A percentile compares a stretch with the other conserved stretches of the same genome.
Conservation (phyloP, 305 asterid genomes). For the Plantago coronopus region DNA sequence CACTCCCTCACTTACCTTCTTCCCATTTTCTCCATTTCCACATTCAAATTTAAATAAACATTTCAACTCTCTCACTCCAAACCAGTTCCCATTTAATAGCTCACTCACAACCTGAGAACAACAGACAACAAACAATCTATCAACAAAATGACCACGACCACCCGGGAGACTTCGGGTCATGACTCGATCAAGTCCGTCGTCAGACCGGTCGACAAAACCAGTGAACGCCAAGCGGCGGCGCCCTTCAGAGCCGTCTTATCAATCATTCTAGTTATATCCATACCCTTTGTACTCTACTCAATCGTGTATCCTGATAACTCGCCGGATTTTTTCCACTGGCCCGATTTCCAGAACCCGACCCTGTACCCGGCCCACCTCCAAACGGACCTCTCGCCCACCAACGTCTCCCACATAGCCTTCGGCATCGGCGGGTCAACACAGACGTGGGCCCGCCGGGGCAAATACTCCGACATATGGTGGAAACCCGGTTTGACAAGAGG, state of each 20-base stretch:
- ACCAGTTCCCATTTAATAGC: too few species aligned
- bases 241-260: slow-evolving; percentile 33
- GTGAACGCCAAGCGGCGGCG: slow-evolving; percentile 32
- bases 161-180: slow-evolving; percentile 35
- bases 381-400: slow-evolving; percentile 40
- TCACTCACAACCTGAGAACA: neutral
- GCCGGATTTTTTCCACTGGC: slow-evolving; percentile 38
- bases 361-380: slow-evolving; percentile 19
- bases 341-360: slow-evolving; percentile 30
- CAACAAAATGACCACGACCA: slow-evolving; percentile 27
- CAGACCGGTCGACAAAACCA: slow-evolving; percentile 26
- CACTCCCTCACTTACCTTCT: too few species aligned
- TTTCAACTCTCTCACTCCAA: too few species aligned
- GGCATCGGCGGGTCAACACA: slow-evolving; percentile 68
- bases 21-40: too few species aligned
- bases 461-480: slow-evolving; percentile 82
- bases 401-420: slow-evolving; percentile 70
- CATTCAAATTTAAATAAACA: too few species aligned
- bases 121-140: neutral
- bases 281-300: slow-evolving; percentile 39
- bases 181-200: slow-evolving; percentile 36
- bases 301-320: slow-evolving; percentile 28
- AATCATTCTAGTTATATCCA: slow-evolving; percentile 31
- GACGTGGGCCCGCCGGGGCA: slow-evolving; percentile 56
- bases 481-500: slow-evolving; percentile 61